Evolutionary conservation across 306 rosid species (phyloP), one percentile per base, ranked within the genome.

Genomic region (Prunus mira): DNA sequence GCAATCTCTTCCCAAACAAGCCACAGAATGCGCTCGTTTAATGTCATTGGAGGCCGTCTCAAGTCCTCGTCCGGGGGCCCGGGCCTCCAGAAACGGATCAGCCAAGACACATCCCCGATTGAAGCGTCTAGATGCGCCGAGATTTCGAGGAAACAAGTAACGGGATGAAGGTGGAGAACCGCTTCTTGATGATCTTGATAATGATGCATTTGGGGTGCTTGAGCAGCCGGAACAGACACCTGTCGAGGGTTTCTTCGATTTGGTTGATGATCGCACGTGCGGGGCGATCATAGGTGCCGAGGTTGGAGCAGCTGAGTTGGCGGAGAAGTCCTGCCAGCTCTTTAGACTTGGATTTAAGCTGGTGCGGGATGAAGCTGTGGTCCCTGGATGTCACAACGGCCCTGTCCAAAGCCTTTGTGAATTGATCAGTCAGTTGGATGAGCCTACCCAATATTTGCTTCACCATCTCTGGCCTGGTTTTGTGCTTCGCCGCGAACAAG

Each of bases 361-460:
- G 13, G 51, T 34, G 41, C 0, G 12, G 13, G 60, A 55, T 55
- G 60, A n/a, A 55, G n/a, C 2, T 12, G 22, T 77, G 81, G 20
- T 80, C 90, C 17, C 88, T 34, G 0, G 86, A 50, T n/a, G 8
- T 20, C 12, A 43, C 17, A 0, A 88, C 64, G 12, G 96, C 88
- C 78, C 82, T 88, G 11, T 90, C 89, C 24, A 92, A 87, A 22
- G 85, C 90, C 76, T 87, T 88, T 52, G 68, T 65, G 1, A 90
- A 87, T 77, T 82, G 96, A 79, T 83, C 93, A 1, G 93, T 87
- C 52, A 89, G 46, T 69, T 82, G 93, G 79, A 91, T 91, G 71
- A 95, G 91, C 58, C 85, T 88, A 3, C 86, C 90, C 60, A 91
- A 78, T 24, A 85, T 86, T 47, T 82, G 85, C 72, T 90, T 92